These are phyloP conservation scores for Boechera stricta DNA, from an alignment of 345 rosid species.

Conservation along the genomic window DNA sequence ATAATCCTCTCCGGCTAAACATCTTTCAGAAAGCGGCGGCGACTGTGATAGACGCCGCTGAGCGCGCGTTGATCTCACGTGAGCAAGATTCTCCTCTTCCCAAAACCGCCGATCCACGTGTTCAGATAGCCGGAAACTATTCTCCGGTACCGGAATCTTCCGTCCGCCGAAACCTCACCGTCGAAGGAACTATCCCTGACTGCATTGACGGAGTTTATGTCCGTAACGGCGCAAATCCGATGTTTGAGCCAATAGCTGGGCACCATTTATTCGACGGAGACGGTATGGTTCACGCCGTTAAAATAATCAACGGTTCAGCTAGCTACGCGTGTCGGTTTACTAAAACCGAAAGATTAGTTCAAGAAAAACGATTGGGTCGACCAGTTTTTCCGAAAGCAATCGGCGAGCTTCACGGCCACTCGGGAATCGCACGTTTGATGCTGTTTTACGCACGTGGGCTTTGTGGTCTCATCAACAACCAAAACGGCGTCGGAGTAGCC, in stretches of 20 bases:
- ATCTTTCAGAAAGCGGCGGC: slow-evolving; percentile 71
- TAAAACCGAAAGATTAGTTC: slow-evolving; percentile 60
- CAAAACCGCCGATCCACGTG: slow-evolving; percentile 76
- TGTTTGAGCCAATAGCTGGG: slow-evolving; percentile 79
- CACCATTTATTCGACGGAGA: slow-evolving; percentile 97
- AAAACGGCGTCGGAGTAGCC: slow-evolving; percentile 77
- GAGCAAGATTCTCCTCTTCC: slow-evolving; percentile 69
- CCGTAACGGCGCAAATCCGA: slow-evolving; percentile 96
- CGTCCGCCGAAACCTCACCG: slow-evolving; percentile 53
- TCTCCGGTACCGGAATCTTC: slow-evolving; percentile 81
- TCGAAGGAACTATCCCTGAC: slow-evolving; percentile 69
- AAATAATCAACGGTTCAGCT: slow-evolving; percentile 59
- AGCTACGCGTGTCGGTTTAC: slow-evolving; percentile 93
- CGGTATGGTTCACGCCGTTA: slow-evolving; percentile 94
- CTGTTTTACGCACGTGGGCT: slow-evolving; percentile 74
- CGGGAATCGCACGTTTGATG: slow-evolving; percentile 72
- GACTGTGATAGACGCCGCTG: slow-evolving; percentile 62
- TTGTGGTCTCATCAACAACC: slow-evolving; percentile 65
- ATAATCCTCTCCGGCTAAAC: slow-evolving; percentile 55
- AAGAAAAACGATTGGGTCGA: slow-evolving; percentile 56
- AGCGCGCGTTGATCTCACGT: slow-evolving; percentile 59
- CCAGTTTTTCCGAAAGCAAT: slow-evolving; percentile 90
- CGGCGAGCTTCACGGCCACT: slow-evolving; percentile 90
- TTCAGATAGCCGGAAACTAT: slow-evolving; percentile 89
- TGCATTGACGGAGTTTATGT: slow-evolving; percentile 82